These are phyloP conservation scores for Cucurbita argyrosperma DNA, from an alignment of 306 rosid species.

Conservation along the genomic window DNA sequence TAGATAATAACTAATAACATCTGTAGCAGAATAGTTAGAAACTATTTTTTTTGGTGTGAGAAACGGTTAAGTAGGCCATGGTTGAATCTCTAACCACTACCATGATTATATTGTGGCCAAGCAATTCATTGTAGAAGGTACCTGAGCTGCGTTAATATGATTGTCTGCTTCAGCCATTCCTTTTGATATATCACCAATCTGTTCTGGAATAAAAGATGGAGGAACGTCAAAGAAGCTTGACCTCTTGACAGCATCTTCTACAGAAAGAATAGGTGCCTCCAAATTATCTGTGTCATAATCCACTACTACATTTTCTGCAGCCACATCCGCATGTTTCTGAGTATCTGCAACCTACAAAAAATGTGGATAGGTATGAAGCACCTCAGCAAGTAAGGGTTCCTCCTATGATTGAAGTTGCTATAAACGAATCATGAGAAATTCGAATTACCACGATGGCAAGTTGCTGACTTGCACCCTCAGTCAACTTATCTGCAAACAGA, in stretches of 20 bases:
- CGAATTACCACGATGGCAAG: slow-evolving; percentile 70
- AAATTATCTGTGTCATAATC: slow-evolving; percentile 50
- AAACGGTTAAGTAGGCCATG: background rate
- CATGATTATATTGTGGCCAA: no score
- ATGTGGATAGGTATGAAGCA: background rate
- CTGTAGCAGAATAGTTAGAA: background rate
- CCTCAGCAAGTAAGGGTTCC: background rate
- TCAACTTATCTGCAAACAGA: slow-evolving; percentile 57
- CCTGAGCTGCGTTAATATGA: slow-evolving; percentile 64
- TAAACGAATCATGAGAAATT: slow-evolving; percentile 5
- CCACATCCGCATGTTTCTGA: slow-evolving; percentile 73
- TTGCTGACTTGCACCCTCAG: slow-evolving; percentile 59
- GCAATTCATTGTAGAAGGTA: slow-evolving; percentile 4
- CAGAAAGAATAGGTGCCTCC: slow-evolving; percentile 55
- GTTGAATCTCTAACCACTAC: background rate
- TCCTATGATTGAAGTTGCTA: background rate
- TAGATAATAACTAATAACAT: background rate
- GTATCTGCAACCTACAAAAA: slow-evolving; percentile 73
- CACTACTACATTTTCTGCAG: slow-evolving; percentile 47
- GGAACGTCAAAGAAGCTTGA: slow-evolving; percentile 69
- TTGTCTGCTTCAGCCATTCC: slow-evolving; percentile 89
- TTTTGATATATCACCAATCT: slow-evolving; percentile 65
- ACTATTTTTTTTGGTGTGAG: background rate
- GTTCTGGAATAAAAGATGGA: slow-evolving; percentile 39
- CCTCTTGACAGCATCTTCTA: slow-evolving; percentile 70